phyloP scores from a whole-genome alignment of 179 eudicot species.

The Actinidia arguta region DNA sequence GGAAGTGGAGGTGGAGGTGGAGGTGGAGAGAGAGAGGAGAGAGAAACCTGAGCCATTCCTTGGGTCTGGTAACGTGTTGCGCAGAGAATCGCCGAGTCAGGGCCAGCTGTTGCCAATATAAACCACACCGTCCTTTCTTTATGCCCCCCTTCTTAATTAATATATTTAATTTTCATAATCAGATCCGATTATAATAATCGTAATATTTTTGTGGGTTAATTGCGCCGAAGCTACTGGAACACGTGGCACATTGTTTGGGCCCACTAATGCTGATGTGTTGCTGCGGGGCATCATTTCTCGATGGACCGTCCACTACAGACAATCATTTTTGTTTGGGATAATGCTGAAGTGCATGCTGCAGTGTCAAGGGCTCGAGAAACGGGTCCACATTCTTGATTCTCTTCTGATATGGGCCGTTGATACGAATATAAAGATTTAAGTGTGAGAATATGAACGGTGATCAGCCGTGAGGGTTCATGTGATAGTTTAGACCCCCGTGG shows the following conservation, averaged over 20 bases:
- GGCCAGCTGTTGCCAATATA: constrained; percentile 24
- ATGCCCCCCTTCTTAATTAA: neutral
- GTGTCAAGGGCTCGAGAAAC: neutral
- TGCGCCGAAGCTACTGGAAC: neutral
- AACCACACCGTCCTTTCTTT: neutral
- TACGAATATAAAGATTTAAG: neutral
- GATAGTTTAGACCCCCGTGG: no score
- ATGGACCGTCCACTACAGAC: neutral
- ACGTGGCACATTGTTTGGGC: neutral
- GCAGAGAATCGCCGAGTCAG: neutral
- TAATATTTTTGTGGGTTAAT: neutral
- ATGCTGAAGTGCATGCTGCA: neutral
- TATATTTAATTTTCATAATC: neutral
- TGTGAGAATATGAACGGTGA: neutral
- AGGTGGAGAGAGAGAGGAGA: constrained; percentile 23
- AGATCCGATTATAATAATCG: neutral
- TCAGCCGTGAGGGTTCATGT: neutral
- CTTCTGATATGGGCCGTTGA: neutral
- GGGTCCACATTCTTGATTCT: neutral
- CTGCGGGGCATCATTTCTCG: neutral
- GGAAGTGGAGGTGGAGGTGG: neutral
- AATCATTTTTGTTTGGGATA: constrained; percentile 1
- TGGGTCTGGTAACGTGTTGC: constrained; percentile 19
- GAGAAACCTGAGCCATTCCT: constrained; percentile 25
- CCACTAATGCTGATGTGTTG: neutral